Percentiles rank a stretch among this genome's conserved stretches.
These are phyloP conservation scores for Cardamine chenopodiifolia DNA, from an alignment of 345 rosid genomes.

Conservation along the genomic window DNA sequence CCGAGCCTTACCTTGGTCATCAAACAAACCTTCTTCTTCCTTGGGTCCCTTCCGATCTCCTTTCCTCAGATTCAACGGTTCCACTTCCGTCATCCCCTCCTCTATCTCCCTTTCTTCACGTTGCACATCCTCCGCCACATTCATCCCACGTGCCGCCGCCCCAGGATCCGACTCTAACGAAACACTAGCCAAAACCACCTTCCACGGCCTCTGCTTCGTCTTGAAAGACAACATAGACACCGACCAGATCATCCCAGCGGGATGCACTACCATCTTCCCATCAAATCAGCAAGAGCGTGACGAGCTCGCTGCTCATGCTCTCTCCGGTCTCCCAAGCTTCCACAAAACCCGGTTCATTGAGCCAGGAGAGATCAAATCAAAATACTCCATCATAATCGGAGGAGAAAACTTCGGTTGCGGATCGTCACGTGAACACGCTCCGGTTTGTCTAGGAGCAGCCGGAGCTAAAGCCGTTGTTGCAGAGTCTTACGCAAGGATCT, in stretches of 20 bases:
- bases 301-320: constrained; percentile 76
- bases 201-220: constrained; percentile 86
- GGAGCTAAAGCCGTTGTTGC: constrained; percentile 77
- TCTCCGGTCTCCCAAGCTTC: constrained; percentile 73
- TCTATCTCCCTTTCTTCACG: constrained; percentile 31
- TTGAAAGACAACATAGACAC: constrained; percentile 91
- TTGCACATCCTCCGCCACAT: neutral
- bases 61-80: constrained; percentile 23
- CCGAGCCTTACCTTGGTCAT: neutral
- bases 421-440: constrained; percentile 95
- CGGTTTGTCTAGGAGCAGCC: constrained; percentile 82
- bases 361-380: constrained; percentile 55
- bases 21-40: constrained; percentile 14
- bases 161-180: neutral
- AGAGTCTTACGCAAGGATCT: constrained; percentile 83
- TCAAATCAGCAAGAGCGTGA: constrained; percentile 80
- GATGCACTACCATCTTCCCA: constrained; percentile 63
- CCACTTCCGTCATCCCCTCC: neutral
- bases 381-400: constrained; percentile 62
- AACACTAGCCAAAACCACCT: constrained; percentile 38
- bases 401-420: constrained; percentile 96
- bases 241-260: constrained; percentile 91
- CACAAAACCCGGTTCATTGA: constrained; percentile 68
- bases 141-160: constrained; percentile 28
- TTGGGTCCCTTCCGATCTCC: neutral